Conservation (phyloP, 345 rosid species). For the Salix koriyanagi region DNA sequence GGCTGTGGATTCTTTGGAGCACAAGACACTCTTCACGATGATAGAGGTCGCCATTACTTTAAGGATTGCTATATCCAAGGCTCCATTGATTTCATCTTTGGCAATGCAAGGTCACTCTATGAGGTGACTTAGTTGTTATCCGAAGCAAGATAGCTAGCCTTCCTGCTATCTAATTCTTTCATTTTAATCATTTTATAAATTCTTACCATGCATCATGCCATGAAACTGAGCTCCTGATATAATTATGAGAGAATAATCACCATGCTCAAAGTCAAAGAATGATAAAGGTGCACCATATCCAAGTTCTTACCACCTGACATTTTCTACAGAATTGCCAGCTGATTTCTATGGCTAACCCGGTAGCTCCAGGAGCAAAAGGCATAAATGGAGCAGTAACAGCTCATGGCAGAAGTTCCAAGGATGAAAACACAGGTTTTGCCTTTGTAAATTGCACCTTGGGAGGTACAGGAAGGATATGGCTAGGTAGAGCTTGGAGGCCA, state of each 20-base stretch:
- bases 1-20: conserved; percentile 98
- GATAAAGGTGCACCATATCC: too few species aligned
- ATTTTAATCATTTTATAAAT: not conserved
- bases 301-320: not conserved
- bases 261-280: not conserved
- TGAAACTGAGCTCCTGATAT: not conserved
- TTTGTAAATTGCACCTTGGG: conserved; percentile 65
- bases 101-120: conserved; percentile 73
- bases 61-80: conserved; percentile 92
- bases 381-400: conserved; percentile 86
- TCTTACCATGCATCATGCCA: not conserved
- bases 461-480: conserved; percentile 82
- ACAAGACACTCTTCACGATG: conserved; percentile 95
- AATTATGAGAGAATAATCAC: not conserved
- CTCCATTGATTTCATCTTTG: conserved; percentile 89
- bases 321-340: conserved; percentile 51
- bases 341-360: conserved; percentile 74
- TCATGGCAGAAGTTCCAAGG: conserved; percentile 62
- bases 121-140: conserved; percentile 40
- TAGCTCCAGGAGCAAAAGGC: conserved; percentile 50
- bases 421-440: conserved; percentile 70
- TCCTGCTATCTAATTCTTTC: not conserved
- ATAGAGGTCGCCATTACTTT: conserved; percentile 80
- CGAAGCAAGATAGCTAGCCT: not conserved
- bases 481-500: conserved; percentile 90